phyloP scores from a whole-genome alignment of 2,329 filamentous ascomycete species.

The Alternaria consortialis region DNA sequence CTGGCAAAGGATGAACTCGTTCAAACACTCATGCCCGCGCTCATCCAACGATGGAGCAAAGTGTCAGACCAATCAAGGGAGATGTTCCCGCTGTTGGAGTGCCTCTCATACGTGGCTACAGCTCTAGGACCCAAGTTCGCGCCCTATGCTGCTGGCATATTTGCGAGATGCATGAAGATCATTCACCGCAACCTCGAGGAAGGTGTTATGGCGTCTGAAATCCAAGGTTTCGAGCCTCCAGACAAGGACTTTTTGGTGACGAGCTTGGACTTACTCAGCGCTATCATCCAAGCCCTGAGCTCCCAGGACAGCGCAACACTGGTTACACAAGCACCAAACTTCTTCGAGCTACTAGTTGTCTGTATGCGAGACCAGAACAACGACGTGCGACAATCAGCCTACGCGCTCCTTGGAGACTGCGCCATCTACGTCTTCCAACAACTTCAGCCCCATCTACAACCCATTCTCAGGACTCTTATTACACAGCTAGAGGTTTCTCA shows the following conservation, averaged over 20 bases:
- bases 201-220: constrained; percentile 73
- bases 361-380: constrained; percentile 93
- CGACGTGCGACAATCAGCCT: constrained; percentile 94
- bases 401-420: constrained; percentile 92
- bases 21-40: constrained; percentile 86
- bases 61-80: constrained; percentile 90
- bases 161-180: constrained; percentile 86
- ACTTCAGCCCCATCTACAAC: constrained; percentile 75
- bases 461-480: constrained; percentile 81
- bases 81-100: constrained; percentile 94
- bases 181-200: constrained; percentile 92
- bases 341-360: constrained; percentile 89
- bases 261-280: constrained; percentile 89
- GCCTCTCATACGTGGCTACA: constrained; percentile 90
- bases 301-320: constrained; percentile 77
- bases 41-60: constrained; percentile 87
- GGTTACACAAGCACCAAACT: constrained; percentile 76
- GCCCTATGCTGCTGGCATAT: constrained; percentile 86
- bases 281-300: constrained; percentile 89
- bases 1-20: constrained; percentile 84
- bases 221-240: constrained; percentile 75
- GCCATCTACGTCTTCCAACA: constrained; percentile 90
- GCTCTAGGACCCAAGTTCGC: constrained; percentile 84
- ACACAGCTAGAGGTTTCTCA: constrained; percentile 79
- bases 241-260: constrained; percentile 98